Conservation (phyloP, 768 basidiomycete genomes). For the Termitomyces titanicus region DNA sequence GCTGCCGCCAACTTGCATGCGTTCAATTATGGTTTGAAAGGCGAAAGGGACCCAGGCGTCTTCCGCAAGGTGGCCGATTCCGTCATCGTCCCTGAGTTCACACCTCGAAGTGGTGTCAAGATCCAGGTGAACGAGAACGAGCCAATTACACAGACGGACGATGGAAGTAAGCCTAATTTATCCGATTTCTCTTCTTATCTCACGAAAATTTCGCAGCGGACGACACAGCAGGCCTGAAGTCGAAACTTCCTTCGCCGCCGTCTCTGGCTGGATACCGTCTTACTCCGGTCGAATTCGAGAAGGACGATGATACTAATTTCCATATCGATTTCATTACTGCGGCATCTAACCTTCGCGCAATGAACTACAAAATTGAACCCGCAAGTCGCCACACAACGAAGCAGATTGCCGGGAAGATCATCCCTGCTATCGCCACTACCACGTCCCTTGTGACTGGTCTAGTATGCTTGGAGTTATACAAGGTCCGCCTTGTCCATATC, state of each 20-base stretch:
- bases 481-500: slow-evolving; percentile 43
- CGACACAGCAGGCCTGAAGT: slow-evolving; percentile 52
- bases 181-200: not conserved
- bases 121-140: slow-evolving; percentile 94
- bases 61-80: slow-evolving; percentile 85
- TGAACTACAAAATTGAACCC: slow-evolving; percentile 86
- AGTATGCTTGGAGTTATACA: slow-evolving; percentile 95
- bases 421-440: slow-evolving; percentile 98
- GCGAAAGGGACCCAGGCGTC: slow-evolving; percentile 71
- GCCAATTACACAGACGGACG: slow-evolving; percentile 61
- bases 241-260: slow-evolving; percentile 82
- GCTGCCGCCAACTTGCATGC: slow-evolving; percentile 96
- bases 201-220: slow-evolving; percentile 32
- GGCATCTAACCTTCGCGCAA: slow-evolving; percentile 92
- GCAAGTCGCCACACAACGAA: slow-evolving; percentile 94
- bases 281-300: slow-evolving; percentile 95
- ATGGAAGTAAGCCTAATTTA: slow-evolving; percentile 30
- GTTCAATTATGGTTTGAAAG: slow-evolving; percentile 95
- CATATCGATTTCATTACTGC: slow-evolving; percentile 99
- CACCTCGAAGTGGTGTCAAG: slow-evolving; percentile 88
- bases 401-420: slow-evolving; percentile 98
- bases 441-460: slow-evolving; percentile 94
- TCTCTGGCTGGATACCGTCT: slow-evolving; percentile 95
- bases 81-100: slow-evolving; percentile 87
- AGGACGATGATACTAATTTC: slow-evolving; percentile 96